phyloP scores from a whole-genome alignment of 202 grass and related monocot species.

The Carex arenaria region DNA sequence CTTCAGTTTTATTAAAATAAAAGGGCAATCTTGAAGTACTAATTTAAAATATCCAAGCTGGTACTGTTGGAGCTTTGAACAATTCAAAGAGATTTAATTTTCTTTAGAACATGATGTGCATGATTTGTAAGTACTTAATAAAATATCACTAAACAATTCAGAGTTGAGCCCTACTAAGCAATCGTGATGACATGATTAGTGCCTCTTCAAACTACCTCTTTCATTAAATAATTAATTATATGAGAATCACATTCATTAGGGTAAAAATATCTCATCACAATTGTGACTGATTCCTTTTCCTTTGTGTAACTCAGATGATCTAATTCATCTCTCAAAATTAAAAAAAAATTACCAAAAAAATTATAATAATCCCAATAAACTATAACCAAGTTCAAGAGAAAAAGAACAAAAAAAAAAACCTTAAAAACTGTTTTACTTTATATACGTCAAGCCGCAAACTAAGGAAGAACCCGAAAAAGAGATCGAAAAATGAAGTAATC shows the following conservation, averaged over 20 bases:
- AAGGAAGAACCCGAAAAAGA: not conserved
- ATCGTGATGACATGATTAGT: conserved; percentile 23
- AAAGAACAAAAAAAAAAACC: not conserved
- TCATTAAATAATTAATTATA: not conserved
- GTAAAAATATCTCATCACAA: not conserved
- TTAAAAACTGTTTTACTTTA: conserved; percentile 11
- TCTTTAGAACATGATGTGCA: conserved; percentile 2
- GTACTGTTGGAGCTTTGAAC: not conserved
- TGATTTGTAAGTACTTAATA: not conserved
- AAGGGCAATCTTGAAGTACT: not conserved
- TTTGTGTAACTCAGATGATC: not conserved
- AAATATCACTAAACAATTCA: conserved; percentile 12
- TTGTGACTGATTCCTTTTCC: conserved; percentile 1
- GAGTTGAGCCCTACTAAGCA: conserved; percentile 18
- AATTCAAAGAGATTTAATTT: not conserved
- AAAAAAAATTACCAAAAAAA: not conserved
- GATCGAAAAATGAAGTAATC: conserved; percentile 5
- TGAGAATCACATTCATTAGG: not conserved
- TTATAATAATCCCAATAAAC: not conserved
- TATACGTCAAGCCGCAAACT: conserved; percentile 18
- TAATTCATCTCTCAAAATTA: conserved; percentile 7
- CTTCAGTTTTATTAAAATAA: not conserved
- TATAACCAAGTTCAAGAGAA: conserved; percentile 7
- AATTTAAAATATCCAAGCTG: not conserved
- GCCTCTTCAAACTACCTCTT: conserved; percentile 18